Evolutionary conservation across 2,329 filamentous ascomycete genomes (phyloP).

Genomic region (Fusarium sp.): DNA sequence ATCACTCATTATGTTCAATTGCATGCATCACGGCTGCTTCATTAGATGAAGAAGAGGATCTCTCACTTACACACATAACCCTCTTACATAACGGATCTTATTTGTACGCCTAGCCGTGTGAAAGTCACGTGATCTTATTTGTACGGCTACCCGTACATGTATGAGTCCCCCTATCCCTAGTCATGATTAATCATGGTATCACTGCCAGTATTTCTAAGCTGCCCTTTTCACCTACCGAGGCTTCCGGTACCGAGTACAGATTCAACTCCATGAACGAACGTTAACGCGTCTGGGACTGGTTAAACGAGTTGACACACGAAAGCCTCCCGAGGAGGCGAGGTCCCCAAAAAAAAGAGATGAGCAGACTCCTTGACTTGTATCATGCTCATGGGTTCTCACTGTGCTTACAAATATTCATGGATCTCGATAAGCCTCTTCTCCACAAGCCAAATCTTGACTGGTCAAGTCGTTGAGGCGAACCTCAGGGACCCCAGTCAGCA

Average conservation of each 20-base stretch:
- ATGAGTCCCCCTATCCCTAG: background rate
- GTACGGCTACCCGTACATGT: too few relatives aligned
- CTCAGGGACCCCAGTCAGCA: background rate
- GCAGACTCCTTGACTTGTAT: fast-evolving
- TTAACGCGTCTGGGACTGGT: background rate
- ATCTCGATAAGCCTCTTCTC: background rate
- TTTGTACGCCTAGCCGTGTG: too few relatives aligned
- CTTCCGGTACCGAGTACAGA: background rate
- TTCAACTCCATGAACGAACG: background rate
- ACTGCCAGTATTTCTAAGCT: background rate
- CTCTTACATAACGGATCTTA: too few relatives aligned
- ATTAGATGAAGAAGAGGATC: too few relatives aligned
- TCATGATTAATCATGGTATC: background rate
- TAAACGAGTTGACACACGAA: background rate
- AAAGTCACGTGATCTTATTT: too few relatives aligned
- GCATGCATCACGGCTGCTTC: too few relatives aligned
- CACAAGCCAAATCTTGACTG: background rate
- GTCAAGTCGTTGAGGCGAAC: background rate
- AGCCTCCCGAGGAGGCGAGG: background rate
- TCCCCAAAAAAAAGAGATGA: background rate
- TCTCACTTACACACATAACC: too few relatives aligned
- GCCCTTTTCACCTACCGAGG: background rate
- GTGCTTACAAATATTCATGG: background rate
- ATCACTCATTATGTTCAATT: too few relatives aligned
- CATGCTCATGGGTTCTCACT: background rate